Base-by-base conservation (phyloP, 371 early-diverging fungal species). In the Dinochytrium kinnereticum region DNA sequence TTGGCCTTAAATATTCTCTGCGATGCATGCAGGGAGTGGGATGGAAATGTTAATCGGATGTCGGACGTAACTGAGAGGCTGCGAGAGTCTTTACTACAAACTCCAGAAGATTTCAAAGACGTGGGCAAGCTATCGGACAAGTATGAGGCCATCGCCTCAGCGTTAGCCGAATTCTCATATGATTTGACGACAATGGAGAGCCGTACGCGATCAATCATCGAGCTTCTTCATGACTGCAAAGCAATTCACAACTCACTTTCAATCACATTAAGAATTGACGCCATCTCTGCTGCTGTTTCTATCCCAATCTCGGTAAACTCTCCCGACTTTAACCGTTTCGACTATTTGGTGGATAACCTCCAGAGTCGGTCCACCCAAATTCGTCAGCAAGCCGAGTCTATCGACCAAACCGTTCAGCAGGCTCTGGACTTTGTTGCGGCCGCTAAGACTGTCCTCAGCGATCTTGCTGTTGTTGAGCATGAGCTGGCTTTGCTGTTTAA, bases 341-440 rank as follows among this genome's bases (percentile, higher is more conserved):
- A 51, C 5, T 69, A 21, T 30, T 1, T 69, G 15, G 24, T 50
- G 44, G 68, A 67, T 31, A 28, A 15, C 33, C 21, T 69, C 53
- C 50, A 40, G 10, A 28, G 53, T 37, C 69, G 53, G 17, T 69
- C 34, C 10, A 21, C 69, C 2, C 69, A 69, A 50, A 26, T 69
- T 21, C 28, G 50, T 10, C 5, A 30, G 13, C 69, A 55, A 10
- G 69, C 53, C 15, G 53, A 51, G 2, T 13, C 31, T 24, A 28
- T 69, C 39, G 53, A 53, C 34, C 36, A 61, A 38, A 36, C 24
- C 13, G 5, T 33, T 15, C 64, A 38, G 24, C 10, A 31, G 5
- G 64, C 15, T 19, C 5, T 33, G 15, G 13, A 31, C 5, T 61
- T 61, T 17, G 33, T 19, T 2, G 7, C 7, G 7, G 13, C 19